Evolutionary conservation across 2,329 filamentous ascomycete species (phyloP).

Genomic region (Apiospora pterosperma): DNA sequence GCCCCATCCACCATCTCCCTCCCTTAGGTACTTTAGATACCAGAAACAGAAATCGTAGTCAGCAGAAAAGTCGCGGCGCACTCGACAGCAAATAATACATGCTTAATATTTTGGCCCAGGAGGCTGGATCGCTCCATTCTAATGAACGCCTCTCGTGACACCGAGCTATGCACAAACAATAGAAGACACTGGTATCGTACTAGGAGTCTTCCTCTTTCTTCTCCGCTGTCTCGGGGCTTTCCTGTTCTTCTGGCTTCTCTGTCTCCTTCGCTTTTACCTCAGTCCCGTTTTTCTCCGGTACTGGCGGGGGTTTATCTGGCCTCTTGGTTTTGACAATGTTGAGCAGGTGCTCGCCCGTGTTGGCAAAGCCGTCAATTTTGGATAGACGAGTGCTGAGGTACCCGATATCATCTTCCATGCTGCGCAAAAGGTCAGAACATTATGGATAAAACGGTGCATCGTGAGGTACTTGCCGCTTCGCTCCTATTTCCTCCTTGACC

Average conservation of each 20-base stretch:
- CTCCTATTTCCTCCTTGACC: conserved; percentile 64
- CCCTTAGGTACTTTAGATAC: too few relatives aligned
- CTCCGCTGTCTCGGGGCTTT: neutral
- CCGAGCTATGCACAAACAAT: conserved; percentile 2
- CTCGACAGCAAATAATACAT: neutral
- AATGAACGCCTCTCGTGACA: conserved; percentile 1
- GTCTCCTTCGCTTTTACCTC: conserved; percentile 7
- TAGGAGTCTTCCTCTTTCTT: neutral
- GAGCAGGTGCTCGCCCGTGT: conserved; percentile 67
- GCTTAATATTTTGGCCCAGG: neutral
- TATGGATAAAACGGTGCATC: neutral
- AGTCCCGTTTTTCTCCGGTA: conserved; percentile 10
- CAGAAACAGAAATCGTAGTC: neutral
- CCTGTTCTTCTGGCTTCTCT: neutral
- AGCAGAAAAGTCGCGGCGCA: neutral
- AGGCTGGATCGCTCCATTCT: neutral
- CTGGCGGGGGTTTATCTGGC: conserved; percentile 14
- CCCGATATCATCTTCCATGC: conserved; percentile 74
- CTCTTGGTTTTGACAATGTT: conserved; percentile 62
- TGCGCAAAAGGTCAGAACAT: conserved; percentile 30
- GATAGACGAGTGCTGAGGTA: conserved; percentile 67
- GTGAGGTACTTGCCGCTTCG: conserved; percentile 59
- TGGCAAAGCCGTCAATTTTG: conserved; percentile 76
- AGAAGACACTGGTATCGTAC: neutral
- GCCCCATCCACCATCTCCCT: neutral